Base-by-base conservation (phyloP, 2,329 filamentous ascomycete genomes). In the Mycosphaerella arachidis region DNA sequence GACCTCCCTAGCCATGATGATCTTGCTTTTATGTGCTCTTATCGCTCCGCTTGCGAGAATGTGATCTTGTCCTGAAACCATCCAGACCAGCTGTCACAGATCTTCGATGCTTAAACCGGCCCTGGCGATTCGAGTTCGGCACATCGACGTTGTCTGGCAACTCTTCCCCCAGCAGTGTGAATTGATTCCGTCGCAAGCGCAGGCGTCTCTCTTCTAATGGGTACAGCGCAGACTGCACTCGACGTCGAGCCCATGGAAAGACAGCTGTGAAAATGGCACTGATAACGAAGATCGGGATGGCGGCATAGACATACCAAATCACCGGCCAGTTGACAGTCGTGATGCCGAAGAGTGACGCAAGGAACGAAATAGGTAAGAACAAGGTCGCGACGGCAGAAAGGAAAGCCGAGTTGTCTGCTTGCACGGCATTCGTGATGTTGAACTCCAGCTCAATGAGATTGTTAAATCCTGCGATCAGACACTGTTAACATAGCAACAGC, bases 371-470 rank as follows among this genome's bases (percentile, higher is more conserved):
- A 1, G 73, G 73, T 12, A 75, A 60, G 64, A 74, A 74, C 8
- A 75, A 59, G 1, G 72, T 73, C 10, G 72, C 73, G 27, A 74
- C 63, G n/a, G 67, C 66, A 20, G 68, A 67, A 8, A 75, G 65
- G 57, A 73, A 75, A 9, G 64, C 66, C 20, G 68, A 67, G 56
- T 73, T 70, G 54, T 74, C 72, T 27, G 71, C 68, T 57, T 74
- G 72, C 8, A 68, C 69, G 1, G 72, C 70, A 53, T 71, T 74
- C 51, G 71, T 69, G 48, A 74, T 74, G 61, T 74, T 75, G 69
- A 75, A 74, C 50, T 75, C 73, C n/a, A 75, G 70, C 50, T 74
- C 72, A 54, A 75, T 72, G 13, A 75, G 64, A 56, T 75, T 75
- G 68, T 71, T 73, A 64, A 74, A 74, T 37, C 66, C 63, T 67